A percentile compares a stretch with the other conserved stretches of the same genome.
These are phyloP conservation scores for Pancytospora philotis DNA, from an alignment of 371 early-diverging fungal genomes.

Conservation along the genomic window DNA sequence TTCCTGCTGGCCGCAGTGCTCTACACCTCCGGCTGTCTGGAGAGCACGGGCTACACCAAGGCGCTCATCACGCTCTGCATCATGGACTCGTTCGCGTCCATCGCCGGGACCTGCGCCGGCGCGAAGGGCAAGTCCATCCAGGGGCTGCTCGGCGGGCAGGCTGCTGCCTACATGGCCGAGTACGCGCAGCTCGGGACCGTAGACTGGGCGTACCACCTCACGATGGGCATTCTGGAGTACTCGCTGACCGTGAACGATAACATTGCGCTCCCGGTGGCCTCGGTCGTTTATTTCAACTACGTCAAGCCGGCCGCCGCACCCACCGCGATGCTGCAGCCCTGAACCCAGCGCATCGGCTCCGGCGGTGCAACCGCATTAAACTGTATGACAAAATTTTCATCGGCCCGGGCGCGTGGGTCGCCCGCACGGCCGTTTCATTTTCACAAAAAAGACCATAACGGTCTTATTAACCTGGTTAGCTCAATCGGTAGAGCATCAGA, in stretches of 20 bases:
- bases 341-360: no score
- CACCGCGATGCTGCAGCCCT: no score
- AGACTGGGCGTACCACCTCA: constrained; percentile 1
- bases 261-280: constrained; percentile 8
- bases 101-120: constrained; percentile 18
- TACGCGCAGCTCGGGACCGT: background rate
- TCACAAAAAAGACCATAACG: no score
- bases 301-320: no score
- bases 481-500: constrained; percentile 34
- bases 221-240: constrained; percentile 23
- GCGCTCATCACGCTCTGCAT: constrained; percentile 38
- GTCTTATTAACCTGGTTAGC: no score
- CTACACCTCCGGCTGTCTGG: constrained; percentile 25
- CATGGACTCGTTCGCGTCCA: constrained; percentile 41
- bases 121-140: constrained; percentile 25
- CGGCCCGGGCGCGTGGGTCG: no score
- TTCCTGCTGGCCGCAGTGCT: constrained; percentile 24
- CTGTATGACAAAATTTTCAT: no score
- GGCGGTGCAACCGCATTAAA: no score
- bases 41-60: constrained; percentile 1
- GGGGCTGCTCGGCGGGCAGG: constrained; percentile 23
- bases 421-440: no score
- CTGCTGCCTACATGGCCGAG: constrained; percentile 14
- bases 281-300: background rate
- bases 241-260: constrained; percentile 13